A percentile compares a stretch with the other conserved stretches of the same genome.
Evolutionary conservation across 495 filamentous ascomycete species (phyloP).

Genomic region (Aspergillus haitiensis): DNA sequence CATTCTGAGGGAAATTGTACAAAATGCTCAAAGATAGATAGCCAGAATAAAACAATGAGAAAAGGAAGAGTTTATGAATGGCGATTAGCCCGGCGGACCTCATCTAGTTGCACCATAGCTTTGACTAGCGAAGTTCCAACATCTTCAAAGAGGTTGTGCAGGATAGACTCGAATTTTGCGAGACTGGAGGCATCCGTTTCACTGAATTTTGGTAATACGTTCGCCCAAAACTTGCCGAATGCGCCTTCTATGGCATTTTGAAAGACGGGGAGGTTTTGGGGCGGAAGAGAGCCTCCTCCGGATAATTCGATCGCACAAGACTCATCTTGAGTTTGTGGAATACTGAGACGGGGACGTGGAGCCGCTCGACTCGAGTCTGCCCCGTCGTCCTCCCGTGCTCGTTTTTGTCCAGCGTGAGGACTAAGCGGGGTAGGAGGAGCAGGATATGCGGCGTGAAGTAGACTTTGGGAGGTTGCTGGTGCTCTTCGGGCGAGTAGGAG

Average conservation of each 20-base stretch:
- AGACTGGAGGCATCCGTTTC: conserved; percentile 6
- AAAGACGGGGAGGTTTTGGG: conserved; percentile 1
- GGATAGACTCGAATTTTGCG: conserved; percentile 22
- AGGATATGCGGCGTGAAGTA: not conserved
- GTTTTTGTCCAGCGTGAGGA: conserved; percentile 11
- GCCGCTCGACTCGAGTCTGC: conserved; percentile 12
- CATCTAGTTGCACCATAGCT: conserved; percentile 22
- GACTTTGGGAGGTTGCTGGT: not conserved
- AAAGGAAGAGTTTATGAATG: not conserved
- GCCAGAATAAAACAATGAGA: not conserved
- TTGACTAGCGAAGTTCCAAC: conserved; percentile 21
- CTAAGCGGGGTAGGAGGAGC: conserved; percentile 2
- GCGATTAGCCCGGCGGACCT: not conserved
- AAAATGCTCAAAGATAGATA: not conserved
- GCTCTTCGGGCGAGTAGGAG: not conserved
- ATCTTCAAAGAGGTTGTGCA: conserved; percentile 28
- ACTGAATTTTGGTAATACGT: conserved; percentile 19
- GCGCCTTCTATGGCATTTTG: conserved; percentile 17
- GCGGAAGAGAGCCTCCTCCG: conserved; percentile 3
- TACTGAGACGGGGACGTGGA: conserved; percentile 18
- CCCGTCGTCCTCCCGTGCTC: conserved; percentile 20
- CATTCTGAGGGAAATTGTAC: not conserved
- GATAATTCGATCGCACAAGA: conserved; percentile 1
- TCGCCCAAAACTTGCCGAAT: conserved; percentile 22
- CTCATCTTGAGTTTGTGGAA: conserved; percentile 1